phyloP scores from a whole-genome alignment of 169 alveolate species.

The Plasmodium coatneyi region DNA sequence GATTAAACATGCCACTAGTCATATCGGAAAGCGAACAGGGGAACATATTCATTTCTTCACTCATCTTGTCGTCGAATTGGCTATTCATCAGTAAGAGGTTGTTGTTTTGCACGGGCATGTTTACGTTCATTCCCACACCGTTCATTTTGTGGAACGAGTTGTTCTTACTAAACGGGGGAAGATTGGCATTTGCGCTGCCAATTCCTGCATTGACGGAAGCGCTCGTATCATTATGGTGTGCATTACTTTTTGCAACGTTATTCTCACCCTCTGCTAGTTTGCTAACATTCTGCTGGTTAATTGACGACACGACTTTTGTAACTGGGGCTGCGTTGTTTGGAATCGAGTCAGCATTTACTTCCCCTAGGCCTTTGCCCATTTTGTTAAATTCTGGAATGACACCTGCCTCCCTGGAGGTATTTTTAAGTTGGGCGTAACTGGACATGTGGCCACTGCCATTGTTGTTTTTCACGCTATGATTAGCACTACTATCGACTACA shows the following conservation, averaged over 20 bases:
- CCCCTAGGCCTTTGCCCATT: neutral
- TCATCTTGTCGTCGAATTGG: neutral
- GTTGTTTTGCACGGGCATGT: neutral
- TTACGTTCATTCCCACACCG: neutral
- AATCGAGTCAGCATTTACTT: neutral
- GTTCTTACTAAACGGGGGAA: neutral
- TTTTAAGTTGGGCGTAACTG: neutral
- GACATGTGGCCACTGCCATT: neutral
- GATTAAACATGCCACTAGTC: neutral
- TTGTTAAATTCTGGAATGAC: neutral
- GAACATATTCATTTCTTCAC: conserved; percentile 5
- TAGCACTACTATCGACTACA: neutral
- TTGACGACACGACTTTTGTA: neutral
- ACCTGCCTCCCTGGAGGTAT: neutral
- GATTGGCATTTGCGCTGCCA: neutral
- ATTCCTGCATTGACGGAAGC: neutral
- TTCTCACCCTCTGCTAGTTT: neutral
- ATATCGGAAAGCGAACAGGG: neutral
- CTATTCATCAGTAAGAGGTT: neutral
- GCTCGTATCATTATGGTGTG: neutral
- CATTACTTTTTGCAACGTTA: neutral
- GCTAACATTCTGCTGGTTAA: neutral
- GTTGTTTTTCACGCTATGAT: neutral
- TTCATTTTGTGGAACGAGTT: neutral
- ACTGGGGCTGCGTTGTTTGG: neutral